Evolutionary conservation across 1,284 basidiomycete species (phyloP).

Genomic region (Cutaneotrichosporon sp.): DNA sequence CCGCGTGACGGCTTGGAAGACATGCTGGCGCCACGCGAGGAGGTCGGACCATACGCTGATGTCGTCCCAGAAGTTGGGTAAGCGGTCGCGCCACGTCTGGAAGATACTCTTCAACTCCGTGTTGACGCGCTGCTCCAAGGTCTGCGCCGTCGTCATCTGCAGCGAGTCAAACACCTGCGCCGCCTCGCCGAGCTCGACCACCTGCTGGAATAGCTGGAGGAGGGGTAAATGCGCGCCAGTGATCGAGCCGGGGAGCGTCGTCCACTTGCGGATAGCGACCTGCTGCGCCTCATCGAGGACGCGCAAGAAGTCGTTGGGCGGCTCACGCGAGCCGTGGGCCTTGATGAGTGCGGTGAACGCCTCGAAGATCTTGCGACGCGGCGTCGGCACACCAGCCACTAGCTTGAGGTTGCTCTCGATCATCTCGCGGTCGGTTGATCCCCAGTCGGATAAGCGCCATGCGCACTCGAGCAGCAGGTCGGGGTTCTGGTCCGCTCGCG

Average conservation of each 20-base stretch:
- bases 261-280: conserved; percentile 93
- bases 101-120: conserved; percentile 93
- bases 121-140: conserved; percentile 86
- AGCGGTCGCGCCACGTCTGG: conserved; percentile 93
- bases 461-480: conserved; percentile 93
- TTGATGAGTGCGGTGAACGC: conserved; percentile 81
- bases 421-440: conserved; percentile 62
- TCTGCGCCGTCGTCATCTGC: conserved; percentile 79
- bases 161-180: conserved; percentile 91
- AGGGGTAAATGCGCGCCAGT: conserved; percentile 92
- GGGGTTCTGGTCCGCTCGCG: conserved; percentile 83
- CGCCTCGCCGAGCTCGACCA: conserved; percentile 96
- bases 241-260: conserved; percentile 77
- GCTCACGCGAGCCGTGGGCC: conserved; percentile 54
- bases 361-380: conserved; percentile 91
- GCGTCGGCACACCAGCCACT: conserved; percentile 82
- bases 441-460: conserved; percentile 94
- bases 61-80: conserved; percentile 95
- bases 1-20: conserved; percentile 91
- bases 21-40: conserved; percentile 94
- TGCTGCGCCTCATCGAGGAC: conserved; percentile 97
- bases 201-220: conserved; percentile 97
- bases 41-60: conserved; percentile 99
- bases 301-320: conserved; percentile 68
- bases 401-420: conserved; percentile 82